These are phyloP conservation scores for Penicillium corylophilum DNA, from an alignment of 2,329 filamentous ascomycete genomes.

Conservation along the genomic window DNA sequence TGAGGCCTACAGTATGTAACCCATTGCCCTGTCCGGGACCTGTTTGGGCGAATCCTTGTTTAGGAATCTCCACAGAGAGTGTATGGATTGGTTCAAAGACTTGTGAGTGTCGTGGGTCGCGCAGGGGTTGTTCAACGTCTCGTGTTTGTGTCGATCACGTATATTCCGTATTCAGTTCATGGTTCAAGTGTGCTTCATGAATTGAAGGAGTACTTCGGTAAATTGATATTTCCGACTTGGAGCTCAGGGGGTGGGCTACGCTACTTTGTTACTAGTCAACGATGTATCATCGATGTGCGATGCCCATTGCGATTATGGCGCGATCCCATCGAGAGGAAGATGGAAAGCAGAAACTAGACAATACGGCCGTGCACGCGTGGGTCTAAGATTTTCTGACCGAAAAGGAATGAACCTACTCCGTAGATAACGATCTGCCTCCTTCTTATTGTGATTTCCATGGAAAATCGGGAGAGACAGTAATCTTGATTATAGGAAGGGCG, in stretches of 20 bases:
- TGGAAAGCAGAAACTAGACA: neutral
- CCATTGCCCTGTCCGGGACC: neutral
- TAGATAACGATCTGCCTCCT: neutral
- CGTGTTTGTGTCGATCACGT: neutral
- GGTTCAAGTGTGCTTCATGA: neutral
- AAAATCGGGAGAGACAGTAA: neutral
- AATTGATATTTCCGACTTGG: neutral
- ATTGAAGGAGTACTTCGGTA: neutral
- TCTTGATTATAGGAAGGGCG: neutral
- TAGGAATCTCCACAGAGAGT: neutral
- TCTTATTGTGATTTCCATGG: neutral
- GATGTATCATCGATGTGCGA: neutral
- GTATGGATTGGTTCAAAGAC: neutral
- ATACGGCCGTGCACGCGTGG: neutral
- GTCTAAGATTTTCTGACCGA: neutral
- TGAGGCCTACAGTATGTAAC: neutral
- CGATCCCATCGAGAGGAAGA: neutral
- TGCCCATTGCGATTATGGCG: neutral
- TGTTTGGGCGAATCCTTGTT: neutral
- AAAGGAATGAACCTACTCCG: neutral
- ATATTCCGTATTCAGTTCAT: neutral
- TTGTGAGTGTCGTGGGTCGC: neutral
- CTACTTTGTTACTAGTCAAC: neutral
- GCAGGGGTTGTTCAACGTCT: constrained; percentile 5
- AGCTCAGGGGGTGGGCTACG: neutral